Percentiles rank a stretch among this genome's conserved stretches.
Evolutionary conservation across 2,329 filamentous ascomycete species (phyloP).

Genomic region (Aspergillus novofumigatus): DNA sequence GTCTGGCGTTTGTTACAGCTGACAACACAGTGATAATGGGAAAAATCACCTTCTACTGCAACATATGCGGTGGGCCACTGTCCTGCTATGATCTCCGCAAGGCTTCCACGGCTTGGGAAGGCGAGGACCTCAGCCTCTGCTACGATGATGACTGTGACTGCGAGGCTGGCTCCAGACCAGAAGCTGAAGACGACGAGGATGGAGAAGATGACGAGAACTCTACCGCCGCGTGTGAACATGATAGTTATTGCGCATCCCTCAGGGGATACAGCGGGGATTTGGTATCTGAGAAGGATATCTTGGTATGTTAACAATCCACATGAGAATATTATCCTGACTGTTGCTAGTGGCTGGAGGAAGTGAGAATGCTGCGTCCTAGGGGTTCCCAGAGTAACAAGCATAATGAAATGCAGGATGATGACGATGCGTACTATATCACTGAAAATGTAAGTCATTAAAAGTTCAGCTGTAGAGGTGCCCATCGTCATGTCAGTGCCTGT

Average conservation of each 20-base stretch:
- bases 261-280: background rate
- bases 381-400: background rate
- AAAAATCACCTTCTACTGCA: slow-evolving; percentile 1
- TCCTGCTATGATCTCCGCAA: background rate
- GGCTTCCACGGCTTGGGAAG: background rate
- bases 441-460: background rate
- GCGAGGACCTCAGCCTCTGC: background rate
- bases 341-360: background rate
- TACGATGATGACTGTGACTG: background rate
- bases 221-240: background rate
- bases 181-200: background rate
- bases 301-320: background rate
- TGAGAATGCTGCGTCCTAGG: background rate
- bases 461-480: background rate
- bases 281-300: background rate
- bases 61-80: slow-evolving; percentile 4
- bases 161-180: background rate
- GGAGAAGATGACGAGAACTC: background rate
- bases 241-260: background rate
- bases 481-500: background rate
- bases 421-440: background rate
- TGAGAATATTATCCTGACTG: background rate
- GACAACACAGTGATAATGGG: background rate
- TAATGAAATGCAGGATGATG: background rate
- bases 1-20: too few species aligned